phyloP scores from a whole-genome alignment of 805 yeast species.

The Kuraishia floccosa region DNA sequence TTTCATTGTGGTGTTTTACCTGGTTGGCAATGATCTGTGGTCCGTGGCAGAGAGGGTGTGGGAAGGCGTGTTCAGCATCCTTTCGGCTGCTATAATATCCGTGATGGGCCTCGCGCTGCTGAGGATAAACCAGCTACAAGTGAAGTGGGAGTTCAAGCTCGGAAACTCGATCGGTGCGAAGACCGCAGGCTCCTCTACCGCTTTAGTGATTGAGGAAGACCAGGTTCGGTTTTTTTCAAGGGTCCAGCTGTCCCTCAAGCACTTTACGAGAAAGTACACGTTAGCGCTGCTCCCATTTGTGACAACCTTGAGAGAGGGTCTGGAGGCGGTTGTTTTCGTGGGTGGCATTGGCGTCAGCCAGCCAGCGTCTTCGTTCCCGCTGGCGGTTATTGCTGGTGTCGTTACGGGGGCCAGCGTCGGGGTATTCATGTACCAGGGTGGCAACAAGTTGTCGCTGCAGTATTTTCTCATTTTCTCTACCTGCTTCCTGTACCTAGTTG shows the following conservation, averaged over 20 bases:
- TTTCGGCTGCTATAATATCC: slow-evolving; percentile 72
- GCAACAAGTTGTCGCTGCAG: slow-evolving; percentile 66
- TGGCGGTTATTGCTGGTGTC: slow-evolving; percentile 51
- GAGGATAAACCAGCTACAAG: slow-evolving; percentile 69
- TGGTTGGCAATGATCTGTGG: slow-evolving; percentile 81
- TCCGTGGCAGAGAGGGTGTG: slow-evolving; percentile 77
- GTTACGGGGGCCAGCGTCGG: slow-evolving; percentile 56
- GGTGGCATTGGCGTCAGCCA: slow-evolving; percentile 70
- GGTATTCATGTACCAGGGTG: slow-evolving; percentile 57
- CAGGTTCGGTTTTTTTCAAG: neutral
- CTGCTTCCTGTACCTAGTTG: slow-evolving; percentile 71
- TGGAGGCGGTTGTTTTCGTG: slow-evolving; percentile 74
- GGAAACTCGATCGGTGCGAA: slow-evolving; percentile 13
- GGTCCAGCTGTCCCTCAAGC: slow-evolving; percentile 9
- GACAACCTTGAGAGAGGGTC: slow-evolving; percentile 71
- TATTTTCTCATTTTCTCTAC: slow-evolving; percentile 66
- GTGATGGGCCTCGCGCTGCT: slow-evolving; percentile 80
- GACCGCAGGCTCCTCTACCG: slow-evolving; percentile 1
- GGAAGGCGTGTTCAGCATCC: slow-evolving; percentile 75
- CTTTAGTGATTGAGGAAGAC: slow-evolving; percentile 4
- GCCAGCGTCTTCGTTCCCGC: slow-evolving; percentile 48
- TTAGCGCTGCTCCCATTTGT: slow-evolving; percentile 46
- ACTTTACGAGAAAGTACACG: slow-evolving; percentile 48
- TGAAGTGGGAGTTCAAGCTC: slow-evolving; percentile 63
- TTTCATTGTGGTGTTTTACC: slow-evolving; percentile 60